phyloP scores from a whole-genome alignment of 2,329 filamentous ascomycete genomes.

The Venturia effusa region DNA sequence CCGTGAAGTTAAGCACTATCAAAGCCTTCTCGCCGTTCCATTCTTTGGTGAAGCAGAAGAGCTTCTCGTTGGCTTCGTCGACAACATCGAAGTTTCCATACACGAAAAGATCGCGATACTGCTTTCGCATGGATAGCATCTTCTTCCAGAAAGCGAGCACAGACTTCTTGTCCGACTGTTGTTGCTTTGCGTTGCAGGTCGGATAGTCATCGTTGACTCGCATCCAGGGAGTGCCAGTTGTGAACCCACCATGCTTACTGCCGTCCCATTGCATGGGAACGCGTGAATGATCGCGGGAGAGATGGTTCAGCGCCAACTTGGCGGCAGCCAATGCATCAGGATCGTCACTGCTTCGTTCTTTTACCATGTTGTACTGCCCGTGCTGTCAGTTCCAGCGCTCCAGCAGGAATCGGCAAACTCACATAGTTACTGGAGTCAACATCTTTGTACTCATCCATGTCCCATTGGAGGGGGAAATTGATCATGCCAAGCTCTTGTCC shows the following conservation, averaged over 20 bases:
- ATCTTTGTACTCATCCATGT: slow-evolving; percentile 51
- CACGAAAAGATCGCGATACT: slow-evolving; percentile 15
- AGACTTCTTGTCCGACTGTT: slow-evolving; percentile 38
- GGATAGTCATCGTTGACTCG: slow-evolving; percentile 52
- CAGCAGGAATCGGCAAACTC: slow-evolving; percentile 19
- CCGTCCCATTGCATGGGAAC: slow-evolving; percentile 62
- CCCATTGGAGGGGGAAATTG: slow-evolving; percentile 41
- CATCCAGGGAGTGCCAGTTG: slow-evolving; percentile 56
- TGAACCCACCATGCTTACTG: slow-evolving; percentile 54
- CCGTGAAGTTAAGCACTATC: slow-evolving; percentile 22
- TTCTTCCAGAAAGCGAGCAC: slow-evolving; percentile 52
- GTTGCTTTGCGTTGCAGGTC: slow-evolving; percentile 50
- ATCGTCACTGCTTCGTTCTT: slow-evolving; percentile 12
- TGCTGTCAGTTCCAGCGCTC: slow-evolving; percentile 14
- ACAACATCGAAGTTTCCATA: slow-evolving; percentile 9
- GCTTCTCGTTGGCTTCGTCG: slow-evolving; percentile 9
- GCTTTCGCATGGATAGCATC: slow-evolving; percentile 50
- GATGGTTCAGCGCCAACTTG: slow-evolving; percentile 42
- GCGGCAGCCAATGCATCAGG: slow-evolving; percentile 28
- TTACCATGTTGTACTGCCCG: slow-evolving; percentile 15
- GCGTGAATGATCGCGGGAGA: slow-evolving; percentile 58
- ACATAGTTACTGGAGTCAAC: slow-evolving; percentile 41
- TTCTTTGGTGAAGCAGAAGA: slow-evolving; percentile 6
- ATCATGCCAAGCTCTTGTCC: slow-evolving; percentile 52
- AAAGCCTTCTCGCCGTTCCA: slow-evolving; percentile 16